Evolutionary conservation across 352 stramenopile genomes (phyloP), one percentile per base, ranked within the genome.

Genomic region (Blastocystis sp.): DNA sequence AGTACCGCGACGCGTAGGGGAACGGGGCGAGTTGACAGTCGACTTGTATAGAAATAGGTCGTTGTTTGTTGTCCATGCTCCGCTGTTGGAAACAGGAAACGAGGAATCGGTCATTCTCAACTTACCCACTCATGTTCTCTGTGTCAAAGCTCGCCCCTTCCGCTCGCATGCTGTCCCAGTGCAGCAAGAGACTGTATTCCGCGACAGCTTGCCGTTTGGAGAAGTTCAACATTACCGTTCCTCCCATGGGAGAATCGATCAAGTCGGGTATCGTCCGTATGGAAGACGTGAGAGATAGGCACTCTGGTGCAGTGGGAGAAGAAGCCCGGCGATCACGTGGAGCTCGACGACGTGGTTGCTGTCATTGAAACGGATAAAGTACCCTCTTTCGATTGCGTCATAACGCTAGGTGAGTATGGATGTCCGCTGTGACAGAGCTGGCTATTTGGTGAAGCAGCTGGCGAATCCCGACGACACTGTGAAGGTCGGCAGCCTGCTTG

Each of bases 341-440:
- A 77, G 48, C n/a, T 87, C 4, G 77, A 87, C 77, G 77, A 87
- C 45, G 59, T 87, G 17, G 65, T 87, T n/a, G 77, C 77, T 48
- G 77, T 87, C n/a, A 57, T 87, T 78, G 77, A 87, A 43, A 87
- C 77, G 17, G 77, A 87, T 52, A 87, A 87, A 54, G 77, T 87
- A 78, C 21, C 2, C 0, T 1, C 3, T 24, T 4, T 60, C n/a
- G 48, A 2, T 24, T 59, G 42, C 62, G 45, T 54, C n/a, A 54
- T 7, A 78, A n/a, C 17, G 10, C 34, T 87, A 87, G 77, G 77
- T 87, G 62, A 78, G 54, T 78, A 87, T 87, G 62, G 77, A 87
- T 76, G 77, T 87, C 24, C 42, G 77, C 34, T 77, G 77, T 78
- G 77, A 87, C n/a, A 77, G 71, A 38, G 65, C 65, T 59, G 77